phyloP scores from a whole-genome alignment of 805 yeast genomes.

The Helenozyma rhizophorensis region DNA sequence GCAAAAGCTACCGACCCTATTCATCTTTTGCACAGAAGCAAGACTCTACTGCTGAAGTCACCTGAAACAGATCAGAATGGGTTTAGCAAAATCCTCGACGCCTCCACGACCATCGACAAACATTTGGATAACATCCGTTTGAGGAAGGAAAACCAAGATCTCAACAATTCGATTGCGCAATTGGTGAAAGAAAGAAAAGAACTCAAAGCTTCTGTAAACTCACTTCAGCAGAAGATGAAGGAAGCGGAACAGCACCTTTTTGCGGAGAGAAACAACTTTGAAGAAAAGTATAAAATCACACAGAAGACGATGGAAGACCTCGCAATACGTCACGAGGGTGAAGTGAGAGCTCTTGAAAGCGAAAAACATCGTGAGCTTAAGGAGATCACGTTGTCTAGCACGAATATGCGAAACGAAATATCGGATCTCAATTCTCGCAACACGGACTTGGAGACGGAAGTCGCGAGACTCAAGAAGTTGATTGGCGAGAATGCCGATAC shows the following conservation, averaged over 20 bases:
- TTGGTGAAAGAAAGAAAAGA: background rate
- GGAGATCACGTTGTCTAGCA: too few species aligned
- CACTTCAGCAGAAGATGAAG: too few species aligned
- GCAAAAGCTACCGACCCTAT: slow-evolving; percentile 18
- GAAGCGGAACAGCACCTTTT: too few species aligned
- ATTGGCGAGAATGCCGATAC: background rate
- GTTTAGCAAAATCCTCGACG: slow-evolving; percentile 22
- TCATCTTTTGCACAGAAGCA: slow-evolving; percentile 20
- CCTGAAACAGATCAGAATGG: background rate
- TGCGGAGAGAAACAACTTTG: slow-evolving; percentile 4
- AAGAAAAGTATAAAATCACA: slow-evolving; percentile 3
- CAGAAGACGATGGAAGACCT: slow-evolving; percentile 8
- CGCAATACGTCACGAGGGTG: slow-evolving; percentile 7
- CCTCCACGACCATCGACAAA: slow-evolving; percentile 37
- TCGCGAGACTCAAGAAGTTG: background rate
- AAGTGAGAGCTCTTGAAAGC: slow-evolving; percentile 2
- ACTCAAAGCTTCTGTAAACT: background rate
- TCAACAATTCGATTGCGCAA: background rate
- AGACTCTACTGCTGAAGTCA: slow-evolving; percentile 1
- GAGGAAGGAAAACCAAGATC: slow-evolving; percentile 25
- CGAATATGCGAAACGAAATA: too few species aligned
- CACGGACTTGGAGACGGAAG: background rate
- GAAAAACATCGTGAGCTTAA: slow-evolving; percentile 11
- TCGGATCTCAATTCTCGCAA: background rate
- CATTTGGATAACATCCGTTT: slow-evolving; percentile 40